Percentiles rank a stretch among this genome's conserved stretches.
Evolutionary conservation across 179 eudicot genomes (phyloP).

Genomic region (Silene coronaria): DNA sequence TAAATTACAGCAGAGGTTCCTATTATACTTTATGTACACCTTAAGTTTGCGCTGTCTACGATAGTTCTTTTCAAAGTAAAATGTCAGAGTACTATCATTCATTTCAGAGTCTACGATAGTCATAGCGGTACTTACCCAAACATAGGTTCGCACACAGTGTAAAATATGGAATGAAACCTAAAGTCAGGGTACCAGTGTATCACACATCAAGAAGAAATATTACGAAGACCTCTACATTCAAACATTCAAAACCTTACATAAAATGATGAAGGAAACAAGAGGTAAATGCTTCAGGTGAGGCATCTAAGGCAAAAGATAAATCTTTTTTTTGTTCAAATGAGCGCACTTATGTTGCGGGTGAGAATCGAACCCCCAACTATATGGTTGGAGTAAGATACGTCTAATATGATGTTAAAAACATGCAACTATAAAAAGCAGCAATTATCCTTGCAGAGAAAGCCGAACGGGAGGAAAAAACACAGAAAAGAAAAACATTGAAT

Average conservation of each 20-base stretch:
- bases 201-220: background rate
- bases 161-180: background rate
- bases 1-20: background rate
- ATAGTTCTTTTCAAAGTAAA: background rate
- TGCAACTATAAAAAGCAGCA: background rate
- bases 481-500: background rate
- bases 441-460: background rate
- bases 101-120: background rate
- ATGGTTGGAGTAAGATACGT: too few species aligned
- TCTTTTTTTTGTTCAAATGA: too few species aligned
- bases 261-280: background rate
- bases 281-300: slow-evolving; percentile 1
- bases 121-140: background rate
- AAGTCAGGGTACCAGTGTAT: background rate
- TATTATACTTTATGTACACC: background rate
- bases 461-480: background rate
- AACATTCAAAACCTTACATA: background rate
- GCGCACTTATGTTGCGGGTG: too few species aligned
- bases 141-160: background rate
- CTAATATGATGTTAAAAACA: background rate
- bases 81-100: background rate
- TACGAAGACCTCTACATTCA: background rate
- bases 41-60: background rate
- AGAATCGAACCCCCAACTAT: too few species aligned
- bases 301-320: background rate